A percentile compares a stretch with the other conserved stretches of the same genome.
Conservation (phyloP, 164 flowering plant species). For the Tetracentron sinense region DNA sequence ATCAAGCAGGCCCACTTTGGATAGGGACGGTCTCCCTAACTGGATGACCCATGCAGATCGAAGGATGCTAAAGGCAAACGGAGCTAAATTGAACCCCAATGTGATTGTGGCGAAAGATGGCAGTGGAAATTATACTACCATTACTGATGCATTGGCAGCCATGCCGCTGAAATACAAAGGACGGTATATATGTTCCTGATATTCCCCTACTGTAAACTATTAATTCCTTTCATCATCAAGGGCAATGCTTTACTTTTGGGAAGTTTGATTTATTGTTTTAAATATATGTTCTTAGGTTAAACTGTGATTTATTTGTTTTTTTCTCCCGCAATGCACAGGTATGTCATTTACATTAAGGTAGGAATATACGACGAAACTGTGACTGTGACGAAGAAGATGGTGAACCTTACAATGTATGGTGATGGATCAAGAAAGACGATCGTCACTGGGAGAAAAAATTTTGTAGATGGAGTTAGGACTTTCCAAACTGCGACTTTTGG, state of each 20-base stretch:
- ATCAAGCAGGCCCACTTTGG: background rate
- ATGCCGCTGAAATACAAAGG: constrained; percentile 47
- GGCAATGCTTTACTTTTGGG: no score
- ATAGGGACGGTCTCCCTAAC: constrained; percentile 28
- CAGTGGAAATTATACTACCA: constrained; percentile 58
- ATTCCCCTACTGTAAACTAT: no score
- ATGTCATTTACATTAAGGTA: constrained; percentile 53
- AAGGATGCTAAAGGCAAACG: constrained; percentile 32
- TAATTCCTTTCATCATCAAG: no score
- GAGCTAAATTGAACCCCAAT: constrained; percentile 35
- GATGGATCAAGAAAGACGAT: constrained; percentile 76
- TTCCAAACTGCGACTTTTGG: constrained; percentile 68
- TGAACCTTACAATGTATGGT: constrained; percentile 67
- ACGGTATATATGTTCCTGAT: constrained; percentile 34
- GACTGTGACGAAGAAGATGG: constrained; percentile 49
- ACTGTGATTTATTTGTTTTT: background rate
- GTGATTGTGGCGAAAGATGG: constrained; percentile 82
- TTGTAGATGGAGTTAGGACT: constrained; percentile 57
- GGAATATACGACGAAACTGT: constrained; percentile 70
- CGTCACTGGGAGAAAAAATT: constrained; percentile 63
- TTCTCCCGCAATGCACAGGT: constrained; percentile 28
- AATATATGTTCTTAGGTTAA: no score
- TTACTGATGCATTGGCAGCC: constrained; percentile 52
- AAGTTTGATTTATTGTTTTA: no score
- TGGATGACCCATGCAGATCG: constrained; percentile 51